Evolutionary conservation across 805 yeast species (phyloP), one percentile per base, ranked within the genome.

Genomic region (Metschnikowia reukaufii): DNA sequence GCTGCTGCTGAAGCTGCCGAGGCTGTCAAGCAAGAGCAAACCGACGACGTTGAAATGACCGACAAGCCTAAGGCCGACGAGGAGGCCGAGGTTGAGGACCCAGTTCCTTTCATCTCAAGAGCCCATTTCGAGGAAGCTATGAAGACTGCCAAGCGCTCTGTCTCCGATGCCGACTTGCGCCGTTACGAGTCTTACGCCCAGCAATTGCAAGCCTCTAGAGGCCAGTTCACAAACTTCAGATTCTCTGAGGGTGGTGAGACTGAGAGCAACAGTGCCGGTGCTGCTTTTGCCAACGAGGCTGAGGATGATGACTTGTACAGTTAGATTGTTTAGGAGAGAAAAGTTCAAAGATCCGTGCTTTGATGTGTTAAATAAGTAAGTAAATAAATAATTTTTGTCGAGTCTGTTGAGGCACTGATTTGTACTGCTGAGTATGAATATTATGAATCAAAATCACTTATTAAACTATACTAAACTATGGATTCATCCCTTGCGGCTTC

Each of bases 91-190:
- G 88, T 82, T 60, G 90, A 83, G 64, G 99, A 94, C 67, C 89
- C 96, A 25, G 99, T 94, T 58, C 99, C 99, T 62, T 94, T 70
- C 68, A 92, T 94, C 62, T 88, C 96, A 25, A 87, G 86, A 65
- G 85, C 84, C 43, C 99, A 94, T 68, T 90, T 94, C 61, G 97
- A 94, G 72, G 98, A 94, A 77, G 99, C 99, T 39, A 94, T 94
- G 99, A 91, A 92, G 83, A 90, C 98, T 1, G 99, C 99, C 44
- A 86, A 90, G 72, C 87, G 98, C 62, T 91, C 97, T 47, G 99
- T 94, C 40, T 84, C 95, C 34, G 98, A 95, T 64, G 88, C 97
- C 32, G 99, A 94, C 72, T 79, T 94, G 64, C 94, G 99, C 73
- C 91, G 99, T 73, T 94, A 94, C 68, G 99, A 94, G 75, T 95